These are phyloP conservation scores for Aquilaria malaccensis DNA, from an alignment of 345 rosid species.

Conservation along the genomic window DNA sequence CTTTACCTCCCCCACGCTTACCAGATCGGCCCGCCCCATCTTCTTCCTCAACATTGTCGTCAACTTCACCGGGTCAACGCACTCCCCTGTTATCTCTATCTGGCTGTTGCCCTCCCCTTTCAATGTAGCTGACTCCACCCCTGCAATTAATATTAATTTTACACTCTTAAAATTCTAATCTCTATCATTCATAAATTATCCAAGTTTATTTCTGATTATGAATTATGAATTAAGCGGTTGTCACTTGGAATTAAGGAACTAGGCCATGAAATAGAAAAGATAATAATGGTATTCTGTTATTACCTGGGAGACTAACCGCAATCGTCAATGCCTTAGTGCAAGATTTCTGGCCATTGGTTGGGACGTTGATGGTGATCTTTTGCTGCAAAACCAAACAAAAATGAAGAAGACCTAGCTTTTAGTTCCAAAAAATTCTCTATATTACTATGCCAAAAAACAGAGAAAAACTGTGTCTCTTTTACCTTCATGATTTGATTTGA, in stretches of 20 bases:
- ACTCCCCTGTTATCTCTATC: constrained; percentile 44
- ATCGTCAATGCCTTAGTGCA: constrained; percentile 21
- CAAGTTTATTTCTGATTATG: background rate
- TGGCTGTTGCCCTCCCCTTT: constrained; percentile 40
- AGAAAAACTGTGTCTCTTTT: too few relatives aligned
- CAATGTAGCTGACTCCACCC: constrained; percentile 34
- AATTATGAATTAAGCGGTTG: background rate
- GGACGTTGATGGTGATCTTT: constrained; percentile 27
- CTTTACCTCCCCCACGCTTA: constrained; percentile 16
- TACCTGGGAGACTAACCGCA: constrained; percentile 18
- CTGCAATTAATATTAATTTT: background rate
- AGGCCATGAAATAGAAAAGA: background rate
- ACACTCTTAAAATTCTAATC: too few relatives aligned
- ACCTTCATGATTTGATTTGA: too few relatives aligned
- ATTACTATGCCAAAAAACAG: too few relatives aligned
- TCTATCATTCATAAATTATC: too few relatives aligned
- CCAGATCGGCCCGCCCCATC: constrained; percentile 34
- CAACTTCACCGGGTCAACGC: constrained; percentile 27
- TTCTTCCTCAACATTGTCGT: constrained; percentile 25
- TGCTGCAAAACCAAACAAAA: constrained; percentile 7
- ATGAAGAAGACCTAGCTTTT: too few relatives aligned
- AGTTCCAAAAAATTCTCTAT: too few relatives aligned
- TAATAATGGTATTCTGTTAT: background rate
- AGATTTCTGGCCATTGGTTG: constrained; percentile 8
- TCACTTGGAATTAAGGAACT: too few relatives aligned